These are phyloP conservation scores for Dactylellina leptospora DNA, from an alignment of 2,329 filamentous ascomycete genomes.

Conservation along the genomic window DNA sequence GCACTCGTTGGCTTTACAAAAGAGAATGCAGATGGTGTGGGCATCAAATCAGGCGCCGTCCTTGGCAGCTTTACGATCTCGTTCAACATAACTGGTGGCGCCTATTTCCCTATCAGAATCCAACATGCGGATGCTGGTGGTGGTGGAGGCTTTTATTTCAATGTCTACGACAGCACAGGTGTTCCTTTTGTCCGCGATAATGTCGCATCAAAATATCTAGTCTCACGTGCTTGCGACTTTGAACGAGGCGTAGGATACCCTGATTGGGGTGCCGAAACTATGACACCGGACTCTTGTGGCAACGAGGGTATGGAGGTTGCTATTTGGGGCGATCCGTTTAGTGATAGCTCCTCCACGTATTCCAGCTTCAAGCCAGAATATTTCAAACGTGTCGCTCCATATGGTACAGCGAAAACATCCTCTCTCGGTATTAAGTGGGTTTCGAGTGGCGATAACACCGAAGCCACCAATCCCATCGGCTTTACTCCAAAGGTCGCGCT, in stretches of 20 bases:
- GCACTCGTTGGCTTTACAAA: background rate
- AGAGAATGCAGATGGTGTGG: conserved; percentile 3
- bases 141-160: background rate
- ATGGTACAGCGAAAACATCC: background rate
- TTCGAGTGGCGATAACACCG: background rate
- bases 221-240: background rate
- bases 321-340: conserved; percentile 5
- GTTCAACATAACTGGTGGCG: conserved; percentile 5
- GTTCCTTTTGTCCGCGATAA: conserved; percentile 1
- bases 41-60: background rate
- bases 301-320: conserved; percentile 6
- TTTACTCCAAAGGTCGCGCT: background rate
- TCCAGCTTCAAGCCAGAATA: conserved; percentile 5
- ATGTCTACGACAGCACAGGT: background rate
- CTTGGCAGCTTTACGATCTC: background rate
- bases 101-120: conserved; percentile 6
- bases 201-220: background rate
- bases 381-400: conserved; percentile 4
- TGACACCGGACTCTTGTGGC: conserved; percentile 3
- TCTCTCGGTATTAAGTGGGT: background rate
- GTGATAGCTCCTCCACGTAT: background rate
- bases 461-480: conserved; percentile 2
- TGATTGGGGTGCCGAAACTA: background rate
- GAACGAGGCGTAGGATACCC: background rate
- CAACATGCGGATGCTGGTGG: conserved; percentile 8